Evolutionary conservation across 192 early-diverging fungal species (phyloP), one percentile per base, ranked within the genome.

Genomic region (Chytriomyces sp.): DNA sequence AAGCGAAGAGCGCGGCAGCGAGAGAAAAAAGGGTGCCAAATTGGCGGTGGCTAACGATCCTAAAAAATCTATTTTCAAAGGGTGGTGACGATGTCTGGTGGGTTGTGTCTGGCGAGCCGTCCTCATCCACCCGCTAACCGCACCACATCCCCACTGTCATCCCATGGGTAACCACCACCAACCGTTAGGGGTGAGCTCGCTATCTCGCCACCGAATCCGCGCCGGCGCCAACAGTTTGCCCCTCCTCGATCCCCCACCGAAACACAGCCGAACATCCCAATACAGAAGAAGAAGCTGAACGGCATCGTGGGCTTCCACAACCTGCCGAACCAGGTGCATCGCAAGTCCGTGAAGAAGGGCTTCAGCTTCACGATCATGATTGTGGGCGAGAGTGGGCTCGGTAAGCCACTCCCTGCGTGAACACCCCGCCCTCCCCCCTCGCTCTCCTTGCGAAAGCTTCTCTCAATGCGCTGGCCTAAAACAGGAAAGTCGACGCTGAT

Each of bases 321-420:
- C 70, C 77, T 87, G 61, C 83, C 85, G 32, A 84, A 86, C 78
- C 82, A 86, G 73, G 79, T 82, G 37, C 82, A 93, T 76, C 90
- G 94, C 85, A 98, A 98, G 86, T 93, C 92, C 64, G 90, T 94
- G 73, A 98, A 96, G 82, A 97, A 96, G 80, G 96, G 95, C 53
- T 94, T 99, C 77, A 93, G 95, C 78, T 89, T 88, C 74, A 86
- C 86, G 63, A 59, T 88, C 57, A 88, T 89, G 86, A 81, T 82
- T 70, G 88, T 88, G 62, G n/a, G n/a, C n/a, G n/a, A n/a, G n/a
- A n/a, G n/a, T n/a, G n/a, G 85, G 81, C 80, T 64, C 2, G 78
- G 58, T 81, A 72, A 3, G 76, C 53, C 17, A n/a, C 5, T 5
- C 32, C 34, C 4, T 40, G 3, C 53, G 6, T 19, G 8, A 26